Evolutionary conservation across 1,284 basidiomycete species (phyloP).

Genomic region (Spongiforma sp.): DNA sequence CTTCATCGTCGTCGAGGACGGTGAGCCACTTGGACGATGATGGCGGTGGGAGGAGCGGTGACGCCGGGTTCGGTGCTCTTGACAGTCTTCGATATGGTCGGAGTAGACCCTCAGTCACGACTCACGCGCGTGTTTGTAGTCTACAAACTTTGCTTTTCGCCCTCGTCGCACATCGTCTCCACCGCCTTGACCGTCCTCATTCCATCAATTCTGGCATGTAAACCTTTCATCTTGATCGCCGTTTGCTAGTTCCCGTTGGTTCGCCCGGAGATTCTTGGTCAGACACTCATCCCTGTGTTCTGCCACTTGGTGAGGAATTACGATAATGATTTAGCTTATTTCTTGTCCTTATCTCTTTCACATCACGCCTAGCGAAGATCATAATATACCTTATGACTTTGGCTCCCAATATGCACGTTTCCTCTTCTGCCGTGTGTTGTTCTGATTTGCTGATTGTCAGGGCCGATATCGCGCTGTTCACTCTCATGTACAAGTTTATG

Average conservation of each 20-base stretch:
- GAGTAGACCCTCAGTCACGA: no score
- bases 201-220: no score
- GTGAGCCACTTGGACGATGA: no score
- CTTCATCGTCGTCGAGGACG: no score
- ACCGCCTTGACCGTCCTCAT: no score
- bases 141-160: no score
- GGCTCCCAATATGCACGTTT: constrained; percentile 12
- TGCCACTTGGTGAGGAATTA: constrained; percentile 20
- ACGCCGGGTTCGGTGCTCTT: no score
- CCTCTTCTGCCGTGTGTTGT: not conserved
- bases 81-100: no score
- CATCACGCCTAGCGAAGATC: constrained; percentile 31
- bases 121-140: no score
- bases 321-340: accelerated
- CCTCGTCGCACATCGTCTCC: no score
- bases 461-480: constrained; percentile 18
- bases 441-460: constrained; percentile 6
- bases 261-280: not conserved
- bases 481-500: constrained; percentile 21
- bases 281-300: no score
- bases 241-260: constrained; percentile 10
- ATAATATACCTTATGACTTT: constrained; percentile 28
- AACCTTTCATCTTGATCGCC: not conserved
- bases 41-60: no score
- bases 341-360: constrained; percentile 20